Percentiles rank a stretch among this genome's conserved stretches.
Conservation (phyloP, 164 flowering plant genomes). For the Aristolochia californica region DNA sequence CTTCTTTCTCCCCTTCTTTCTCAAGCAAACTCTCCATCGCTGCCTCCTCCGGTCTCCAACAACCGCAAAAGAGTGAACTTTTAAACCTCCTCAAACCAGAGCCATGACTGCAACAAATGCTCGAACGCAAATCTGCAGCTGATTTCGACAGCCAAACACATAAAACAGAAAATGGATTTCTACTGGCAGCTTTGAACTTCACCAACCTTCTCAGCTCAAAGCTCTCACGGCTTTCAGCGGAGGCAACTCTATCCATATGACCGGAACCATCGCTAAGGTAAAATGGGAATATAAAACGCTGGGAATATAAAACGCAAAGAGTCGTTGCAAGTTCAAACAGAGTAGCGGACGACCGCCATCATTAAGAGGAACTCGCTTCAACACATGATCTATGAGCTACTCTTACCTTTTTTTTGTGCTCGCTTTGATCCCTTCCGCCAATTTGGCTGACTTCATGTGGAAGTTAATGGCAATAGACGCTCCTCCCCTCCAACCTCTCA, state of each 20-base stretch:
- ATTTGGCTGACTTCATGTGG: no score
- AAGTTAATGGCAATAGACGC: no score
- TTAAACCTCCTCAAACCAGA: slow-evolving; percentile 6
- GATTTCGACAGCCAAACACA: slow-evolving; percentile 7
- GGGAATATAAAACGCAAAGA: background rate
- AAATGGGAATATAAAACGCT: slow-evolving; percentile 1
- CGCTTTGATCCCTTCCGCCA: background rate
- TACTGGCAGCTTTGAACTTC: background rate
- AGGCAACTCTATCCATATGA: slow-evolving; percentile 8
- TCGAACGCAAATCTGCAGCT: background rate
- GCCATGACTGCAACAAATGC: background rate
- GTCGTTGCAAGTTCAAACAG: background rate
- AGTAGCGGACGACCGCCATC: background rate
- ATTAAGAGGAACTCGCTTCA: slow-evolving; percentile 7
- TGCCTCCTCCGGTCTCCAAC: slow-evolving; percentile 1
- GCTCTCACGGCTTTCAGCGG: background rate
- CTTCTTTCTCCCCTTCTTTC: slow-evolving; percentile 9
- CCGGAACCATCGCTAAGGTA: slow-evolving; percentile 4
- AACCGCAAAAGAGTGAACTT: slow-evolving; percentile 1
- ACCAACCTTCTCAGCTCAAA: background rate
- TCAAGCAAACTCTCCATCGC: slow-evolving; percentile 31
- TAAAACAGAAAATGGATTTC: slow-evolving; percentile 4
- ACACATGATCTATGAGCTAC: slow-evolving; percentile 9
- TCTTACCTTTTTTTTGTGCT: background rate
- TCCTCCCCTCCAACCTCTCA: no score